These are phyloP conservation scores for Drechslera avenae DNA, from an alignment of 2,329 filamentous ascomycete species.

Conservation along the genomic window DNA sequence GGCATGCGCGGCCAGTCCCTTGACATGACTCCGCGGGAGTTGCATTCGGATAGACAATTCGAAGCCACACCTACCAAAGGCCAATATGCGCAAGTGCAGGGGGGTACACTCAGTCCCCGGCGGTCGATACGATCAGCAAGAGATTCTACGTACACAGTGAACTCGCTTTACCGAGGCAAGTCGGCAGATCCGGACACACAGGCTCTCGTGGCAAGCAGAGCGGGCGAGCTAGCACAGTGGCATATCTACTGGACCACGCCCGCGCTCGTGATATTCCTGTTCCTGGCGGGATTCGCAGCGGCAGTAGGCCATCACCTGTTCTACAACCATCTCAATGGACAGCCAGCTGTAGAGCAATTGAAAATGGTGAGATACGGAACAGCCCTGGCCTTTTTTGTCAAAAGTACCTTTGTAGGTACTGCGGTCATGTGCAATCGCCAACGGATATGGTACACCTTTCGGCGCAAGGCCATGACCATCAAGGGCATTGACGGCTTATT, in stretches of 20 bases:
- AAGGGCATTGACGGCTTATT: conserved; percentile 47
- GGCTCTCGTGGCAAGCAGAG: conserved; percentile 38
- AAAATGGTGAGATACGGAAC: conserved; percentile 45
- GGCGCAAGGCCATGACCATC: conserved; percentile 46
- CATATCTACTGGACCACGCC: conserved; percentile 45
- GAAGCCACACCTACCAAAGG: conserved; percentile 14
- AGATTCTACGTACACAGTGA: conserved; percentile 32
- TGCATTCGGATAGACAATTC: conserved; percentile 26
- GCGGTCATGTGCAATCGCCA: conserved; percentile 46
- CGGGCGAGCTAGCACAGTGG: conserved; percentile 45
- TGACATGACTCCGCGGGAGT: conserved; percentile 12
- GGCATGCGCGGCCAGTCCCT: conserved; percentile 17
- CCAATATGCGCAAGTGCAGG: conserved; percentile 30
- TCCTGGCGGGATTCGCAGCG: conserved; percentile 37
- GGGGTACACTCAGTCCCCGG: conserved; percentile 17
- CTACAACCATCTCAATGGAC: conserved; percentile 39
- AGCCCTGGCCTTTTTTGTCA: conserved; percentile 47
- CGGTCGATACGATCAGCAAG: conserved; percentile 22
- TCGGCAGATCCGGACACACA: conserved; percentile 40
- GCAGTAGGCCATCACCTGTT: conserved; percentile 47
- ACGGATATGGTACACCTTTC: conserved; percentile 47
- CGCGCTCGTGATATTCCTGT: conserved; percentile 34
- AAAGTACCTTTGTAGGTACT: conserved; percentile 43
- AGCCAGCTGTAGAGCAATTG: conserved; percentile 38
- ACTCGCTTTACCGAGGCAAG: conserved; percentile 34